Evolutionary conservation across 305 asterid species (phyloP), one percentile per base, ranked within the genome.

Genomic region (Plantago coronopus): DNA sequence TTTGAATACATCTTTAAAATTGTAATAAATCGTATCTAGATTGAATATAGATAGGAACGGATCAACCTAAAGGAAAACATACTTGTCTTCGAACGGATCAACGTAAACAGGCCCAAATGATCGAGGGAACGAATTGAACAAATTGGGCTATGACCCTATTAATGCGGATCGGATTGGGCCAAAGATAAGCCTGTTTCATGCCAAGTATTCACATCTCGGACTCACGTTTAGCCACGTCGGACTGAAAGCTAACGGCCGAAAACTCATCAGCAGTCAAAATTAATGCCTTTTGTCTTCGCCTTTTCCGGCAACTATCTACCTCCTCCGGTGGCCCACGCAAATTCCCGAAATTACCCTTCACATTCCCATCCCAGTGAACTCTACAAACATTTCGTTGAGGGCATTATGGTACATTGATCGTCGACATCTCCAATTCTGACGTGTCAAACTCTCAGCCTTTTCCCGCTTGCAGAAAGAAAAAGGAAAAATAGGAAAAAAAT

Each of bases 391-490:
- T 31, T 10, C 5, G 9, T 31, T 0, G 16, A 71, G 69, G 75
- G 45, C 65, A 65, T 50, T 59, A 49, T 38, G 6, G 64, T 64
- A 49, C 10, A 31, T 37, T 7, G 12, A 17, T 3, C 2, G 42
- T 23, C 57, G 31, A 49, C 8, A 20, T 49, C 31, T 49, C 55
- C 6, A 16, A 15, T 25, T 15, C 44, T 10, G 58, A 74, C 87
- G 87, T 81, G 82, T 71, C 75, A 57, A 4, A 17, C 63, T 74
- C 71, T 78, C 66, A 48, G 57, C 81, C 83, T 61, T 69, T 72
- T 23, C 29, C 44, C 44, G 44, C 44, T 38, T 38, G 44, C 21
- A 50, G 43, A 21, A 20, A 21, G 55, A 40, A 60, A 63, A 63
- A 76, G 47, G 15, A 14, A 65, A 44, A 69, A 73, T 53, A 17